Evolutionary conservation across 768 basidiomycete species (phyloP), one percentile per base, ranked within the genome.

Genomic region (Russula emetica): DNA sequence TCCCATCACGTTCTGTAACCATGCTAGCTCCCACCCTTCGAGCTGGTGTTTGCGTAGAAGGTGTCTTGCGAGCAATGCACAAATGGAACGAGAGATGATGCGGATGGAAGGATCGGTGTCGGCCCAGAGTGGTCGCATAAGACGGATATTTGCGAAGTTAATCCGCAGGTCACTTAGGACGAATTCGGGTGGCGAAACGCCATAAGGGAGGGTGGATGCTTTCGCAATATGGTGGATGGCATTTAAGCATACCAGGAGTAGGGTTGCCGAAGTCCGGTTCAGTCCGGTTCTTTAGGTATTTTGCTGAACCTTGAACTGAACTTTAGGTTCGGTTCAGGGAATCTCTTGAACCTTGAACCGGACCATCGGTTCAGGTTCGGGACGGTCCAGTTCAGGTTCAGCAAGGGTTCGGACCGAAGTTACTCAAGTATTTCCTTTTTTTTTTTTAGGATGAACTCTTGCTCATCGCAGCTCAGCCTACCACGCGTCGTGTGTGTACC

Each of bases 61-160:
- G 6, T 40, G 44, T 14, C 34, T 59, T 36, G 63, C 63, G 30
- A 64, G 63, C 26, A 64, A 49, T 13, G 63, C 63, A n/a, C 63
- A 55, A 10, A 40, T 60, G 28, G 58, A 54, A 22, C 51, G 63
- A 47, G 63, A 26, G 16, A 47, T n/a, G 45, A 60, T 38, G 36
- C 63, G 63, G 18, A 60, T 50, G 7, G 53, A 30, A n/a, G 63
- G 58, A 30, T 60, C 63, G 11, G 10, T 3, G n/a, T 64, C 36
- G 2, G n/a, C 32, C 57, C 62, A 63, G 24, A 63, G 57, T 18
- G 26, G 2, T 7, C 36, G 57, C 57, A 63, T 58, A 7, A 63
- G 24, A 5, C 22, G 20, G 52, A 49, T 13, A 22, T 53, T 58
- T 38, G 62, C 63, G 14, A 64, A 64, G 22, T 50, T 59, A 13